Base-by-base conservation (phyloP, 345 rosid species). In the Corchorus olitorius region DNA sequence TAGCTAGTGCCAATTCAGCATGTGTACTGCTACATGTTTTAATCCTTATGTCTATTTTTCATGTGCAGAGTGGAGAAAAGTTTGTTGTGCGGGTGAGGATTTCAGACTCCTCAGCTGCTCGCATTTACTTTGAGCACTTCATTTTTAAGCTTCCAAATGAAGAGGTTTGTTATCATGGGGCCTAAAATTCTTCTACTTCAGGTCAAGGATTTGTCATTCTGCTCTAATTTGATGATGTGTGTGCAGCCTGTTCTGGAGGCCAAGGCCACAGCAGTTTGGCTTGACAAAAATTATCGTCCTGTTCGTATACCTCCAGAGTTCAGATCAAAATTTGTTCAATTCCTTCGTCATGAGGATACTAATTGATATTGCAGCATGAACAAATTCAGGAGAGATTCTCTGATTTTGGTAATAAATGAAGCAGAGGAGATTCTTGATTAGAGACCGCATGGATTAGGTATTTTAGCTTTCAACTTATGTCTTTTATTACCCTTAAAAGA, bases 221-320 rank as follows among this genome's bases (percentile, higher is more conserved):
- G 13, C 69, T 83, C 10, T 52, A 17, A 45, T 61, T 64, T 45
- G 7, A 69, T 69, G 52, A 2, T 45, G 17, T 69, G 4, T 61
- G 72, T 70, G 65, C 90, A 91, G 94, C 88, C 90, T 55, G 79
- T 91, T 63, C 76, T 94, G 84, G 92, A 91, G 80, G 98, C 98
- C 20, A 90, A 90, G 87, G 97, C 85, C 62, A 83, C 83, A 0
- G 96, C 83, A 53, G 94, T 90, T 62, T 93, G 97, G 97, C 94
- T 95, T 12, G 94, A 92, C 85, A 89, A 85, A 79, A 89, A 86
- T 63, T 89, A 93, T 71, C 91, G 86, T 55, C 95, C 90, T 48
- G 86, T 88, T 72, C 93, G 98, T 39, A 86, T 95, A 39, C 97
- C 99, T 50, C 64, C 90, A 41, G 84, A 81, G 39, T 65, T 91